Evolutionary conservation across 495 filamentous ascomycete species (phyloP).

Genomic region (Penicillium mononematosum): DNA sequence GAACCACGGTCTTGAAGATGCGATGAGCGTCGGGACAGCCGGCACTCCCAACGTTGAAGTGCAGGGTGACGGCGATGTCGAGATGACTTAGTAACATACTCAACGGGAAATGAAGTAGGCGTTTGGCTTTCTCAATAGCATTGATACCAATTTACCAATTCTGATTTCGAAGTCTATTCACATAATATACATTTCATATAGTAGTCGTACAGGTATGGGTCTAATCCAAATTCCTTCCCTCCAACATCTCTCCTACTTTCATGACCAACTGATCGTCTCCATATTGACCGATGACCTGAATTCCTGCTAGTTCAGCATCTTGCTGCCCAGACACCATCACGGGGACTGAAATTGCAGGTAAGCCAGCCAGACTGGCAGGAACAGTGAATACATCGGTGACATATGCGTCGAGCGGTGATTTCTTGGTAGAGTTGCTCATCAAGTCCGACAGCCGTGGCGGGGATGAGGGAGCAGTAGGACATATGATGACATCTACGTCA

Average conservation of each 20-base stretch:
- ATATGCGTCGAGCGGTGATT: constrained; percentile 59
- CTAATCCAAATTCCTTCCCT: constrained; percentile 22
- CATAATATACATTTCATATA: constrained; percentile 2
- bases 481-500: constrained; percentile 80
- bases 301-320: constrained; percentile 54
- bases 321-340: constrained; percentile 39
- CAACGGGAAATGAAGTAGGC: neutral
- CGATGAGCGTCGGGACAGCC: constrained; percentile 29
- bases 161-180: constrained; percentile 5
- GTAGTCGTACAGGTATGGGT: constrained; percentile 1
- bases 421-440: constrained; percentile 28
- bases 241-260: constrained; percentile 40
- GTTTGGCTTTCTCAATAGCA: constrained; percentile 1
- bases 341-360: constrained; percentile 86
- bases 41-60: constrained; percentile 27
- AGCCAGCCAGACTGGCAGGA: constrained; percentile 85
- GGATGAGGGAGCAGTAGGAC: constrained; percentile 77
- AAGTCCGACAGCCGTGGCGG: constrained; percentile 64
- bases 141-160: constrained; percentile 18
- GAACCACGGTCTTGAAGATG: constrained; percentile 28
- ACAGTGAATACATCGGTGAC: constrained; percentile 96
- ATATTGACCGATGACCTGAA: constrained; percentile 91
- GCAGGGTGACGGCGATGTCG: constrained; percentile 40
- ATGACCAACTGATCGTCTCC: constrained; percentile 70
- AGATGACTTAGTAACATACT: constrained; percentile 35